phyloP scores from a whole-genome alignment of 2,329 filamentous ascomycete genomes.

The Dothideomycetidae sp. region DNA sequence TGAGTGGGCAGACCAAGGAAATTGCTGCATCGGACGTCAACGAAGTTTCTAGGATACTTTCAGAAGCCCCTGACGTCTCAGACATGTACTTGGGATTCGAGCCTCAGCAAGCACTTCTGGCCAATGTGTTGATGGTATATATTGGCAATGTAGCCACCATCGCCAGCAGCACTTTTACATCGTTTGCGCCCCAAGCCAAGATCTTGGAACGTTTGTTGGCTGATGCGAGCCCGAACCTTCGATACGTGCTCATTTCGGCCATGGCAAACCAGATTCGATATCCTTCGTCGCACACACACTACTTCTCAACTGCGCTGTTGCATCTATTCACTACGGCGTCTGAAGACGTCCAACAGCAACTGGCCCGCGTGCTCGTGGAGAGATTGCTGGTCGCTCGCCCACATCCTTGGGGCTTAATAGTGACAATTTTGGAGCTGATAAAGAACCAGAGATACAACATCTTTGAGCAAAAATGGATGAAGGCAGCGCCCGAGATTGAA shows the following conservation, averaged over 20 bases:
- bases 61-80: constrained; percentile 31
- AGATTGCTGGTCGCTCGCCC: constrained; percentile 77
- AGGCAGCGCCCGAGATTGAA: constrained; percentile 67
- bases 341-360: constrained; percentile 80
- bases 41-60: constrained; percentile 60
- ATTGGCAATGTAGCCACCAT: constrained; percentile 60
- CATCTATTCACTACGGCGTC: constrained; percentile 54
- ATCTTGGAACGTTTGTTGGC: constrained; percentile 64
- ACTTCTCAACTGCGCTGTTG: constrained; percentile 75
- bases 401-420: constrained; percentile 88
- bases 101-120: constrained; percentile 44
- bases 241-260: constrained; percentile 71
- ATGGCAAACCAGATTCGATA: constrained; percentile 87
- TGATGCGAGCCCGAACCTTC: constrained; percentile 49
- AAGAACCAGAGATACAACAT: constrained; percentile 86
- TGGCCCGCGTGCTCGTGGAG: constrained; percentile 78
- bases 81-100: background rate
- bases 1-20: constrained; percentile 36
- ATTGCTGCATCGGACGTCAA: constrained; percentile 56
- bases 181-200: constrained; percentile 51
- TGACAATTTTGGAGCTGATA: constrained; percentile 74
- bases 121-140: constrained; percentile 74
- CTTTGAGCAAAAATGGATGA: constrained; percentile 86
- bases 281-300: constrained; percentile 79
- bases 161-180: constrained; percentile 49